Base-by-base conservation (phyloP, 2,329 filamentous ascomycete genomes). In the Botrytis byssoidea region DNA sequence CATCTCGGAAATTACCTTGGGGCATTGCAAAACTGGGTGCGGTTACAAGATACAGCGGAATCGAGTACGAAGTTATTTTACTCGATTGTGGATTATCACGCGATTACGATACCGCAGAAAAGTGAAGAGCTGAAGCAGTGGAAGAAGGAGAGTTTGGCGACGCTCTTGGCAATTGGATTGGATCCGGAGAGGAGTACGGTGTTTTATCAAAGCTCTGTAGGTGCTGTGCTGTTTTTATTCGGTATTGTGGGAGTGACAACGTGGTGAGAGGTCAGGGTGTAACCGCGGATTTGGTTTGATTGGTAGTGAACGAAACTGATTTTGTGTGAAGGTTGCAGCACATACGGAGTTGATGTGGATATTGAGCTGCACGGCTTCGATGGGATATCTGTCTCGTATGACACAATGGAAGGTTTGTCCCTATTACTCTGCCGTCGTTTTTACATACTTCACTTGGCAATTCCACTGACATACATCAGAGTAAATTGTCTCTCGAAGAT, bases 271-370 rank as follows among this genome's bases (percentile, higher is more conserved):
- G 20, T n/a, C 51, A 60, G 14, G 37, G 25, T 46, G 32, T 42
- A 46, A 40, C 32, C 35, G 69, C 35, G 46, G 44, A 29, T 8
- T n/a, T 51, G 32, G 51, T 51, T 22, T 6, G 35, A 32, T 40
- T 44, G 12, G 22, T 48, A n/a, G 10, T 68, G 35, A 22, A 46
- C 25, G 46, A 25, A 37, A 64, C 71, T 72, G 63, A 72, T 25
- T n/a, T 32, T 40, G 51, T n/a, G 12, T 70, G 18, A 76, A 93
- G 89, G 90, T 95, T 3, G 86, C 90, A 29, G 90, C 91, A 65
- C 96, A 98, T 83, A 85, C 92, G 6, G 95, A 98, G 83, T 87
- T 99, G 76, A 97, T 97, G 93, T 99, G 96, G 96, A 94, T 98
- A 80, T 84, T 99, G 75, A 95, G 93, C 80, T 98, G 95, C 77